phyloP scores from a whole-genome alignment of 1,284 basidiomycete genomes.

The Pseudozyma sp. region DNA sequence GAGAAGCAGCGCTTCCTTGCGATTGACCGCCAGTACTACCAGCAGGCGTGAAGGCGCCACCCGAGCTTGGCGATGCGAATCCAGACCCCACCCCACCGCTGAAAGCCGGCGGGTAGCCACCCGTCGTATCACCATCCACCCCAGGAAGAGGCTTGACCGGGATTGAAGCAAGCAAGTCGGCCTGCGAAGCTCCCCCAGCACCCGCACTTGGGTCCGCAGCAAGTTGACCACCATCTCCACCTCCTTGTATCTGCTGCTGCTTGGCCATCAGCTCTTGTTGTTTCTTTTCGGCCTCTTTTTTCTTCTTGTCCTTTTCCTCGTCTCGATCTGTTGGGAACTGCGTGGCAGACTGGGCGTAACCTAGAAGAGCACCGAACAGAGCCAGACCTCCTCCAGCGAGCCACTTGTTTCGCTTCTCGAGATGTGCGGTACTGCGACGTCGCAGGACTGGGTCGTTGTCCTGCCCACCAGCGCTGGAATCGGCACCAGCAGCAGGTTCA shows the following conservation, averaged over 20 bases:
- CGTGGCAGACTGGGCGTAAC: constrained; percentile 27
- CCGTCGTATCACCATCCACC: not conserved
- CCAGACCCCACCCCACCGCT: not conserved
- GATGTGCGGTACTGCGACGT: constrained; percentile 2
- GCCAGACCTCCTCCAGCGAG: constrained; percentile 2
- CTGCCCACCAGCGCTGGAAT: not conserved
- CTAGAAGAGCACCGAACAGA: constrained; percentile 3
- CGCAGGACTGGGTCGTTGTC: constrained; percentile 22
- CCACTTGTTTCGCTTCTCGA: constrained; percentile 19
- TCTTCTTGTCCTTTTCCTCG: constrained; percentile 28
- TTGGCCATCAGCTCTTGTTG: constrained; percentile 7
- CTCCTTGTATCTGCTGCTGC: constrained; percentile 2
- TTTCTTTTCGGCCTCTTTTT: constrained; percentile 21
- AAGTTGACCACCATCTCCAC: not conserved
- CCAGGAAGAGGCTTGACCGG: constrained; percentile 1
- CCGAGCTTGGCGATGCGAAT: not conserved
- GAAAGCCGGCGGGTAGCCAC: not conserved
- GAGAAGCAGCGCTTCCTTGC: not conserved
- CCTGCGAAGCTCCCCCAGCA: constrained; percentile 1
- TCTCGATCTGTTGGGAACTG: constrained; percentile 29
- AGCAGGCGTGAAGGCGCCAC: not conserved
- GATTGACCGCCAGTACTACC: not conserved
- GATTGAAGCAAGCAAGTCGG: constrained; percentile 6
- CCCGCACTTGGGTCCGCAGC: not conserved
- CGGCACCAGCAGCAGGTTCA: not conserved